Evolutionary conservation across 2,329 filamentous ascomycete species (phyloP).

Genomic region (Epichloe elymi): DNA sequence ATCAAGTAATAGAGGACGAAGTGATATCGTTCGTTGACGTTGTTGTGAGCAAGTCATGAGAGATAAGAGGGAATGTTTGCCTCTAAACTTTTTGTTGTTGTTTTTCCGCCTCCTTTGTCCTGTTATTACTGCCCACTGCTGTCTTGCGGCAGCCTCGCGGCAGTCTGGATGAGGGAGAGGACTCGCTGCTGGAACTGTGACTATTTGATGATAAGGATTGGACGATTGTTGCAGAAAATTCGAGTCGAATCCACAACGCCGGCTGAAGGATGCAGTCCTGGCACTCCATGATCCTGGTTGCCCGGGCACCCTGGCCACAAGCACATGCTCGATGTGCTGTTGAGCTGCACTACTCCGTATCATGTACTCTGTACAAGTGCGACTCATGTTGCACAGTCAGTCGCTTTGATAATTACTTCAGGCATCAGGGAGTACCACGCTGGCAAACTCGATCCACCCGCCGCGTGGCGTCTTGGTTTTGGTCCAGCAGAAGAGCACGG

Average conservation of each 20-base stretch:
- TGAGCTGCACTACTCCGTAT: too few relatives aligned
- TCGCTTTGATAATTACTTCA: background rate
- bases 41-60: too few relatives aligned
- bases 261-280: background rate
- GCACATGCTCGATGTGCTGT: background rate
- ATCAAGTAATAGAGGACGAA: background rate
- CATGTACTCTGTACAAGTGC: background rate
- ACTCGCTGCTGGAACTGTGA: background rate
- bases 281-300: background rate
- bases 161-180: too few relatives aligned
- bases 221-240: background rate
- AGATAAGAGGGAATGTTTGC: too few relatives aligned
- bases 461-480: constrained; percentile 6
- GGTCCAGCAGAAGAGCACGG: background rate
- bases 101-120: too few relatives aligned
- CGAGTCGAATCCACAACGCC: background rate
- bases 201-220: background rate
- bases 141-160: too few relatives aligned
- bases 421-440: background rate
- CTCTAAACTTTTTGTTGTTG: too few relatives aligned
- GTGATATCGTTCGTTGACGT: too few relatives aligned
- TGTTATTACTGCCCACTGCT: too few relatives aligned
- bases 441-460: background rate
- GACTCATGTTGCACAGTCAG: background rate
- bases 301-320: background rate